These are phyloP conservation scores for Mycena indigotica DNA, from an alignment of 768 basidiomycete genomes.

Conservation along the genomic window DNA sequence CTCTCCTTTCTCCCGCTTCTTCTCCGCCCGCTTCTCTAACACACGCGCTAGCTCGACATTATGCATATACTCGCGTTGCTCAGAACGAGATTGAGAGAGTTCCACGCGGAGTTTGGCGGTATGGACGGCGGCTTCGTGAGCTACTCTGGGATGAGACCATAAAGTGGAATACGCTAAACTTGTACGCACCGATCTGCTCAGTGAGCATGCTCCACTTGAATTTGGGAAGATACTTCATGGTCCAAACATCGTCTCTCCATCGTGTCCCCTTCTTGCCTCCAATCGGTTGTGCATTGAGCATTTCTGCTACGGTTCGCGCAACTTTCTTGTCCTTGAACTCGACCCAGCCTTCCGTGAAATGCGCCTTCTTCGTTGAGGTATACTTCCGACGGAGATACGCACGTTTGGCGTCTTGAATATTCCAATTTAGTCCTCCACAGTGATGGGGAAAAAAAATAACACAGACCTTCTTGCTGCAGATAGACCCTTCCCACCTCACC, in stretches of 20 bases:
- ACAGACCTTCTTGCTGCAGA: slow-evolving; percentile 86
- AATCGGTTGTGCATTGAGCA: slow-evolving; percentile 95
- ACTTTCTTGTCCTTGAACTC: slow-evolving; percentile 95
- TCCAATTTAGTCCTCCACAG: slow-evolving; percentile 5
- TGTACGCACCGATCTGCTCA: slow-evolving; percentile 89
- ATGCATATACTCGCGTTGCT: slow-evolving; percentile 90
- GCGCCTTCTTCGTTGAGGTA: slow-evolving; percentile 80
- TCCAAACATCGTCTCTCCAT: slow-evolving; percentile 98
- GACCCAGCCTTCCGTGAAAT: slow-evolving; percentile 97
- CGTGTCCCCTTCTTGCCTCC: slow-evolving; percentile 89
- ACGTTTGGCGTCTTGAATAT: slow-evolving; percentile 80
- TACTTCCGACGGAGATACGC: slow-evolving; percentile 82
- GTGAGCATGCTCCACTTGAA: slow-evolving; percentile 99
- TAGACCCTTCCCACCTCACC: slow-evolving; percentile 93
- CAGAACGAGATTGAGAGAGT: slow-evolving; percentile 80
- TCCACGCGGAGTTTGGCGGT: slow-evolving; percentile 89
- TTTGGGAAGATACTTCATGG: slow-evolving; percentile 96
- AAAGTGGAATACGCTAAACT: not conserved
- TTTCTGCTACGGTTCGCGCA: slow-evolving; percentile 86
- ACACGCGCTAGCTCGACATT: slow-evolving; percentile 93
- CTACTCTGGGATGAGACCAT: slow-evolving; percentile 41
- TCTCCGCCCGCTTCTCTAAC: slow-evolving; percentile 76
- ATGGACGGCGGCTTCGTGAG: slow-evolving; percentile 90
- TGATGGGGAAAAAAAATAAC: not conserved
- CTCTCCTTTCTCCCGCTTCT: slow-evolving; percentile 60